Evolutionary conservation across 2,329 filamentous ascomycete genomes (phyloP).

Genomic region (Monosporascus sp.): DNA sequence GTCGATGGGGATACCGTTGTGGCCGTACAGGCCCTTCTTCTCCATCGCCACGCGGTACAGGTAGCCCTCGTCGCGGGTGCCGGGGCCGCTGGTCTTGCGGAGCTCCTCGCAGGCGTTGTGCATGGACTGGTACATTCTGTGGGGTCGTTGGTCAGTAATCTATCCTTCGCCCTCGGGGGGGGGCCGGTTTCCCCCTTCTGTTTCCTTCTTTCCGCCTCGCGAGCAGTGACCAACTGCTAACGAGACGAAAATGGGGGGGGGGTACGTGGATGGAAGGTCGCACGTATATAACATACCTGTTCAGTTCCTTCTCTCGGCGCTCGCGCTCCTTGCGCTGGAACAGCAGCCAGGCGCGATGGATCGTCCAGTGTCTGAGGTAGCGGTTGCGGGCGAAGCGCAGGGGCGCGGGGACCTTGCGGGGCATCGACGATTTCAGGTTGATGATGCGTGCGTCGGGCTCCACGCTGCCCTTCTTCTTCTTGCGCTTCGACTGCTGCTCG

Average conservation of each 20-base stretch:
- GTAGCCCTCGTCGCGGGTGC: slow-evolving; percentile 57
- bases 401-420: slow-evolving; percentile 54
- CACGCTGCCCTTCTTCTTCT: slow-evolving; percentile 20
- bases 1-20: slow-evolving; percentile 78
- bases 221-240: too few species aligned
- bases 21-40: slow-evolving; percentile 77
- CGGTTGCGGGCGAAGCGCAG: slow-evolving; percentile 85
- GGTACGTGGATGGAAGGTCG: too few species aligned
- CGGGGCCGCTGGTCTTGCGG: slow-evolving; percentile 53
- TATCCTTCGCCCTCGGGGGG: too few species aligned
- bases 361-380: slow-evolving; percentile 93
- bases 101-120: slow-evolving; percentile 80
- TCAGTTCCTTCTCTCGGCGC: slow-evolving; percentile 62
- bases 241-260: too few species aligned
- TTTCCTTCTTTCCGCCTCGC: too few species aligned
- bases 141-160: slow-evolving; percentile 3
- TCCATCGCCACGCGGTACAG: slow-evolving; percentile 85
- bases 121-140: slow-evolving; percentile 71
- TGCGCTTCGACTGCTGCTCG: not conserved
- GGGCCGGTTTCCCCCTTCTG: too few species aligned
- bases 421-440: slow-evolving; percentile 43
- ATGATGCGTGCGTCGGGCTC: slow-evolving; percentile 38
- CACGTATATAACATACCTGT: slow-evolving; percentile 46
- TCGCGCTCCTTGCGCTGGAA: slow-evolving; percentile 65
- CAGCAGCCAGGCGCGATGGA: slow-evolving; percentile 91